Percentiles rank a stretch among this genome's conserved stretches.
phyloP scores from a whole-genome alignment of 805 yeast genomes.

The Pichia gijzeniarum region DNA sequence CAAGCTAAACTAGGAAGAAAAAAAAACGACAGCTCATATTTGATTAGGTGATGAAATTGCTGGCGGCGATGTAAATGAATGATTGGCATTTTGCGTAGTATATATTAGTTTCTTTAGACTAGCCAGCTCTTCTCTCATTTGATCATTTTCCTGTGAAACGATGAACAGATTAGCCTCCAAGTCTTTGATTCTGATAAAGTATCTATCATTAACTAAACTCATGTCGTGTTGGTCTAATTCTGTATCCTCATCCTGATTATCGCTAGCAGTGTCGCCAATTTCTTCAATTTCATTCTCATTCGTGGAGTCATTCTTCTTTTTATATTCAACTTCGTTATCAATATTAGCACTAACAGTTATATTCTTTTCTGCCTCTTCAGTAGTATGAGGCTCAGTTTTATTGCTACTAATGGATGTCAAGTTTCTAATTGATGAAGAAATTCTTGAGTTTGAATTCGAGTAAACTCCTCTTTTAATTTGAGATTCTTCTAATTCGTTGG shows the following conservation, averaged over 20 bases:
- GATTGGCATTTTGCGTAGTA: constrained; percentile 11
- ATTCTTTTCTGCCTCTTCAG: not conserved
- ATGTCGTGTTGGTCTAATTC: constrained; percentile 26
- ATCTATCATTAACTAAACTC: constrained; percentile 43
- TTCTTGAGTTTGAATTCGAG: constrained; percentile 13
- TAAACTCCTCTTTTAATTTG: constrained; percentile 33
- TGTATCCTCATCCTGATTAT: constrained; percentile 15
- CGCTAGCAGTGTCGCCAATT: no score
- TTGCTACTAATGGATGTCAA: not conserved
- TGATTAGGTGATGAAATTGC: not conserved
- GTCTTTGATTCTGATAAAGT: constrained; percentile 70
- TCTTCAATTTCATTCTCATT: constrained; percentile 10
- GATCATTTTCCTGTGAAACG: constrained; percentile 77
- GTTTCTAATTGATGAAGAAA: constrained; percentile 1
- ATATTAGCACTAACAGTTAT: not conserved
- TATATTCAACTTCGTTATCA: not conserved
- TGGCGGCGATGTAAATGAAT: not conserved
- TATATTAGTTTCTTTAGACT: constrained; percentile 52
- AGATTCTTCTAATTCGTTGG: constrained; percentile 64
- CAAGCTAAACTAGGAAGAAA: no score
- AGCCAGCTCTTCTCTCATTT: constrained; percentile 55
- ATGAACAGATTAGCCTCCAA: constrained; percentile 79
- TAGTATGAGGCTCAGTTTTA: not conserved
- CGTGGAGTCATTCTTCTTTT: no score
- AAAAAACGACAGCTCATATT: no score